Conservation (phyloP, 345 rosid genomes). For the Camelina sativa region DNA sequence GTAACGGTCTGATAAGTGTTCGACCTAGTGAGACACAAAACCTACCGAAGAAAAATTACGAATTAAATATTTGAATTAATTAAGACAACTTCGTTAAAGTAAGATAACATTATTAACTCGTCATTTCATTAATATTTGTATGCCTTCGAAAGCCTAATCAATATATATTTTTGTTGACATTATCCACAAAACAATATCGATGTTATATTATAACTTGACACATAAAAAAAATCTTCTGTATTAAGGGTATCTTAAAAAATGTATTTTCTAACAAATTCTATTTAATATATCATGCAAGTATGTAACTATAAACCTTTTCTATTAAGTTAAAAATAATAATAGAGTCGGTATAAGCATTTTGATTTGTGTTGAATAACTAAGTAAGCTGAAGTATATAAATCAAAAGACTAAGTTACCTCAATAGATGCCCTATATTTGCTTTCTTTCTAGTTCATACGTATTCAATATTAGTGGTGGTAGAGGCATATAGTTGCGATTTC, state of each 20-base stretch:
- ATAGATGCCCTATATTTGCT: conserved; percentile 16
- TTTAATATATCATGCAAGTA: not conserved
- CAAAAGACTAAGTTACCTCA: not conserved
- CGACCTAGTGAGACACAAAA: conserved; percentile 46
- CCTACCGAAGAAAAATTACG: conserved; percentile 32
- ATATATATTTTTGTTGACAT: not conserved
- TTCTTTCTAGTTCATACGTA: conserved; percentile 20
- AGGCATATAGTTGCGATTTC: conserved; percentile 31
- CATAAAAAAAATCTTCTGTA: not conserved
- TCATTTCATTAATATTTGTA: not conserved
- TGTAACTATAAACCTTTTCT: not conserved
- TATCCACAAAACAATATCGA: not conserved
- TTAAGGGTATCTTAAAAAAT: too few species aligned
- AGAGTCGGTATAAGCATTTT: not conserved
- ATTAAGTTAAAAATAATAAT: too few species aligned
- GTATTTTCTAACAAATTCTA: too few species aligned
- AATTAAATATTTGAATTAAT: conserved; percentile 14
- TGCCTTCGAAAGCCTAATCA: conserved; percentile 23
- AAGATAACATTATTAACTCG: conserved; percentile 14
- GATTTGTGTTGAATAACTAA: conserved; percentile 6
- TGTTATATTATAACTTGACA: not conserved
- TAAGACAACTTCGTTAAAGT: conserved; percentile 32
- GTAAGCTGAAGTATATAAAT: conserved; percentile 4
- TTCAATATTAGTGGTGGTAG: conserved; percentile 33
- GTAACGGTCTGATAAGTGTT: conserved; percentile 44